Evolutionary conservation across 306 rosid genomes (phyloP), one percentile per base, ranked within the genome.

Genomic region (Castanea mollissima): DNA sequence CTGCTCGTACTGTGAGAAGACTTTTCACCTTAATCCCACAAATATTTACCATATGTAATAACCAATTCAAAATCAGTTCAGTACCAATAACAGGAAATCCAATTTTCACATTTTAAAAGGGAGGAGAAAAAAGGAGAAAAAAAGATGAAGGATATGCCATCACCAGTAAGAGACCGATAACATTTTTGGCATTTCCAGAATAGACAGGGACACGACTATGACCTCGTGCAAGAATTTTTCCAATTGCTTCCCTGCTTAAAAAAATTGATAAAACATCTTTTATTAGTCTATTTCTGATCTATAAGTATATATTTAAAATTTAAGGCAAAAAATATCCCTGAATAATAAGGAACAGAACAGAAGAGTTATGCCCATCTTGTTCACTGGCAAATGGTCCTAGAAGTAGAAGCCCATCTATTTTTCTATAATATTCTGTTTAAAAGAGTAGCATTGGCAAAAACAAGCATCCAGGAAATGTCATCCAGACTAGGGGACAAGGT

Each of bases 171-270:
- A 88, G 91, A 55, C 91, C 89, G 4, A 88, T 87, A 19, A 88
- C 80, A 20, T 85, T 88, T 75, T 81, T 88, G 7, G 91, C 86
- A 79, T 81, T 88, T 57, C 82, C 87, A 76, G 74, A 83, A 81
- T 83, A 85, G 69, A 83, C 82, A 8, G 89, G 87, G 16, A 88
- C 79, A 55, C 89, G 86, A 76, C 89, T 85, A 81, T 88, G 91
- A 15, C 91, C 91, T 60, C 91, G 84, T 62, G 91, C 89, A 73
- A 88, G 91, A 79, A 88, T 80, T 85, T 88, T 88, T n/a, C 86
- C 91, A 69, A 83, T 83, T 71, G 87, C 86, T 83, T 88, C 89
- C 89, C 89, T 81, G 81, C 25, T 72, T 56, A 46, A 41, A 59
- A 31, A 67, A 34, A 71, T 16, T 20, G 35, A 15, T 55, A 73